phyloP scores from a whole-genome alignment of 306 rosid species.

The Lupinus albus region DNA sequence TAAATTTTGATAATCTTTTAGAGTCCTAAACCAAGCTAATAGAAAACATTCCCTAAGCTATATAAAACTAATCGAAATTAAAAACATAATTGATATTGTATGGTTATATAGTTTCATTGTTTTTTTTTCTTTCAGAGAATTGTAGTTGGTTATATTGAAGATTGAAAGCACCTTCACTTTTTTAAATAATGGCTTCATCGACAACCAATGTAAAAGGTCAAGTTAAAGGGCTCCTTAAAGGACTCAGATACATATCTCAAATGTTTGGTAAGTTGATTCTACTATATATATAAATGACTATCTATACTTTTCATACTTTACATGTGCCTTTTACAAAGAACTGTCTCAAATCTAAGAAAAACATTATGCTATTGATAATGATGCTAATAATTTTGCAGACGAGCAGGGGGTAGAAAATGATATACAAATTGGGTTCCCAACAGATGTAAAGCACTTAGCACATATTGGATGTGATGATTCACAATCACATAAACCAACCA shows the following conservation, averaged over 20 bases:
- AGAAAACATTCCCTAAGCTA: background rate
- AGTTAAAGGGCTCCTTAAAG: slow-evolving; percentile 76
- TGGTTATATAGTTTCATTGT: background rate
- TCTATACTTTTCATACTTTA: background rate
- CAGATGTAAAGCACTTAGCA: slow-evolving; percentile 77
- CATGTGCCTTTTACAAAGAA: background rate
- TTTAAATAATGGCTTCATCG: slow-evolving; percentile 42
- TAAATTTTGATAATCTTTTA: too few species aligned
- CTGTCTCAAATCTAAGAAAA: background rate
- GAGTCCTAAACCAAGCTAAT: background rate
- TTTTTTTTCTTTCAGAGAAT: slow-evolving; percentile 27
- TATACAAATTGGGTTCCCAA: slow-evolving; percentile 87
- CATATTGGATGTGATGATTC: slow-evolving; percentile 59
- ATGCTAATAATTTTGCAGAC: slow-evolving; percentile 49
- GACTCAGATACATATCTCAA: slow-evolving; percentile 80
- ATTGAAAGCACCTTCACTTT: slow-evolving; percentile 27
- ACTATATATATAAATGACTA: too few species aligned
- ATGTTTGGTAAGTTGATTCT: slow-evolving; percentile 67
- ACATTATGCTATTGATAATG: background rate
- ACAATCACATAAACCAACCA: slow-evolving; percentile 46
- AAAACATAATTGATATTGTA: background rate
- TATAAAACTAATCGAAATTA: background rate
- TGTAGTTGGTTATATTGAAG: slow-evolving; percentile 35
- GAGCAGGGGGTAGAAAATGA: slow-evolving; percentile 62
- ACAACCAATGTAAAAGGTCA: slow-evolving; percentile 54